Evolutionary conservation across 139 green algal genomes (phyloP), one percentile per base, ranked within the genome.

Genomic region (Axilococcus clingmanii): DNA sequence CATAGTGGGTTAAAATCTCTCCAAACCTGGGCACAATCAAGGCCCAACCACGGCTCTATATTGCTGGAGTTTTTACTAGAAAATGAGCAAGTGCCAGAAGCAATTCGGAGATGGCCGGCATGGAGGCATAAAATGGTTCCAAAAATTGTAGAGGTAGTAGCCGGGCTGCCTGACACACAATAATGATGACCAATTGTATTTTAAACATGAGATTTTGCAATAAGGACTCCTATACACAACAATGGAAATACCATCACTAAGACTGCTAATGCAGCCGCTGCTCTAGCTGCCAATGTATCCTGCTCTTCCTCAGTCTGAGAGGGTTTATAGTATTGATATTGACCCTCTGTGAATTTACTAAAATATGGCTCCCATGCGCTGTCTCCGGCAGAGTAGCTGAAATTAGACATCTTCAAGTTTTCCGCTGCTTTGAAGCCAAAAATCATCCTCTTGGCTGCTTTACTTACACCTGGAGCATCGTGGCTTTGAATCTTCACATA

Each of bases 351-450:
- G 4, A 63, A 16, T 15, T 45, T 40, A 25, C 65, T 52, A 45
- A 77, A 77, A 49, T 77, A 77, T 29, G 22, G 24, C 33, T 47
- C 45, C 63, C 55, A 65, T 47, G 47, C 35, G 2, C 37, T 9
- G 11, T 33, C 44, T 24, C 29, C 49, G 32, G 52, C 36, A 33
- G 44, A 36, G n/a, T n/a, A n/a, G 5, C n/a, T 29, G 40, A 53
- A 35, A 30, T 70, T 56, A 6, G 34, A 33, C 14, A 66, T 63
- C 52, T 85, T 85, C 35, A 85, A 59, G 35, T 71, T 57, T 24
- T 78, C 60, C 20, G 68, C 65, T n/a, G 81, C 76, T 48, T 76
- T 66, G 41, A 83, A 88, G 7, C 81, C 72, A 65, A 87, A 90
- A 33, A 87, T 54, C 76, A 91, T 81, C n/a, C 70, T 66, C 55